phyloP scores from a whole-genome alignment of 495 filamentous ascomycete genomes.

The Neurospora sp. region DNA sequence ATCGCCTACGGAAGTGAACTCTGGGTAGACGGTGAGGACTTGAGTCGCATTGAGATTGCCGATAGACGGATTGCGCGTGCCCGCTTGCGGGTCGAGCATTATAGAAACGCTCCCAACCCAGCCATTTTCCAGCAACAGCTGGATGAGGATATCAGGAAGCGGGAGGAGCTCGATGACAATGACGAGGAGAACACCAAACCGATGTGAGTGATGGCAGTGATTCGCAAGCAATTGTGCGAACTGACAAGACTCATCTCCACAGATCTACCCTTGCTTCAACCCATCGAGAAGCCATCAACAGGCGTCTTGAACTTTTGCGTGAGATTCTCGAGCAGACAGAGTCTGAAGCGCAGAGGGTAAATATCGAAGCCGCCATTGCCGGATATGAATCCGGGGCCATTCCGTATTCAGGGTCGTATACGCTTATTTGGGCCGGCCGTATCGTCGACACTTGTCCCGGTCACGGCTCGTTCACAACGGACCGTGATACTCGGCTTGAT shows the following conservation, averaged over 20 bases:
- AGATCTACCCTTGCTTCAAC: constrained; percentile 13
- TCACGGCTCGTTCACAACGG: constrained; percentile 26
- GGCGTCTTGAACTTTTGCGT: constrained; percentile 22
- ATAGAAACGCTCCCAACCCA: constrained; percentile 4
- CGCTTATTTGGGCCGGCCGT: constrained; percentile 35
- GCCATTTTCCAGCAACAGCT: constrained; percentile 21
- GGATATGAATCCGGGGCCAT: constrained; percentile 34
- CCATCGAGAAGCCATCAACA: constrained; percentile 16
- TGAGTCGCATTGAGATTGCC: constrained; percentile 29
- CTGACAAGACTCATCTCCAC: neutral
- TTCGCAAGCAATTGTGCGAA: neutral
- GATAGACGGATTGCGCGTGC: constrained; percentile 29
- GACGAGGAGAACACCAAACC: constrained; percentile 30
- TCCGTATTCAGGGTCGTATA: constrained; percentile 27
- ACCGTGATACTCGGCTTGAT: constrained; percentile 32
- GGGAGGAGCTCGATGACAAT: constrained; percentile 25
- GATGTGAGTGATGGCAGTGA: constrained; percentile 11
- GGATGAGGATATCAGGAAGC: constrained; percentile 20
- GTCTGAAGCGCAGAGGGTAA: constrained; percentile 30
- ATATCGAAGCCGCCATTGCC: constrained; percentile 34
- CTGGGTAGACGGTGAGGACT: constrained; percentile 23
- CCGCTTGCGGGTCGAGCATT: constrained; percentile 20
- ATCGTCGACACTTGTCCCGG: constrained; percentile 31
- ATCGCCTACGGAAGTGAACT: constrained; percentile 15
- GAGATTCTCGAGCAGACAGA: constrained; percentile 14